These are phyloP conservation scores for Neolentinus lepideus DNA, from an alignment of 1,284 basidiomycete genomes.

Conservation along the genomic window DNA sequence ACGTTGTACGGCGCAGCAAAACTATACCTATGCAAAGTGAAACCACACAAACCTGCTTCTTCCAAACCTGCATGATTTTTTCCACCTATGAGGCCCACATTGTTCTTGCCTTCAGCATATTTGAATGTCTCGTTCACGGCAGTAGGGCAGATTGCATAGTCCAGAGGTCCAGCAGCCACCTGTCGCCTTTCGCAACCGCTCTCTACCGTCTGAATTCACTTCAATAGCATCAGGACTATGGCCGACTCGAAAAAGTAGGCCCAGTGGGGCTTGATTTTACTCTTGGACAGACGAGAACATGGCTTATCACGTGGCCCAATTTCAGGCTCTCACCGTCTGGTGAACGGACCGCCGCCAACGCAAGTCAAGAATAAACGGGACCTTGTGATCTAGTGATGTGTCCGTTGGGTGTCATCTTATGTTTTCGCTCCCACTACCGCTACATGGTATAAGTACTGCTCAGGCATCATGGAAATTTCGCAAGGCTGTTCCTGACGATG, in stretches of 20 bases:
- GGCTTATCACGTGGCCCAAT: neutral
- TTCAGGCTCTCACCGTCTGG: no score
- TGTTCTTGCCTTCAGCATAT: neutral
- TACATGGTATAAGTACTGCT: neutral
- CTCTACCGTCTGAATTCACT: neutral
- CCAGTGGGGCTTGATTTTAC: neutral
- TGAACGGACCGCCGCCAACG: neutral
- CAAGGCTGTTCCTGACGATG: neutral
- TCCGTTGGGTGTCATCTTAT: neutral
- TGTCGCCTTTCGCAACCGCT: neutral
- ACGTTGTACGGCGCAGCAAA: no score
- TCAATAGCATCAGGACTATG: neutral
- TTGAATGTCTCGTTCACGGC: neutral
- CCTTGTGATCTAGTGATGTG: neutral
- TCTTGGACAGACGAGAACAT: neutral
- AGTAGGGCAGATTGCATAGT: neutral
- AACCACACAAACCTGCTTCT: neutral
- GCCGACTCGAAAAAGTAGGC: neutral
- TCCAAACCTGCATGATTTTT: neutral
- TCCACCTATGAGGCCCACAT: neutral
- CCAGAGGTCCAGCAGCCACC: neutral
- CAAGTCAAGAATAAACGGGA: neutral
- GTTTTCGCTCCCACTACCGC: neutral
- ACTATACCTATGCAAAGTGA: no score
- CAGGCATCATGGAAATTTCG: neutral